These are phyloP conservation scores for Lichtheimia ornata DNA, from an alignment of 371 early-diverging fungal species.

Conservation along the genomic window DNA sequence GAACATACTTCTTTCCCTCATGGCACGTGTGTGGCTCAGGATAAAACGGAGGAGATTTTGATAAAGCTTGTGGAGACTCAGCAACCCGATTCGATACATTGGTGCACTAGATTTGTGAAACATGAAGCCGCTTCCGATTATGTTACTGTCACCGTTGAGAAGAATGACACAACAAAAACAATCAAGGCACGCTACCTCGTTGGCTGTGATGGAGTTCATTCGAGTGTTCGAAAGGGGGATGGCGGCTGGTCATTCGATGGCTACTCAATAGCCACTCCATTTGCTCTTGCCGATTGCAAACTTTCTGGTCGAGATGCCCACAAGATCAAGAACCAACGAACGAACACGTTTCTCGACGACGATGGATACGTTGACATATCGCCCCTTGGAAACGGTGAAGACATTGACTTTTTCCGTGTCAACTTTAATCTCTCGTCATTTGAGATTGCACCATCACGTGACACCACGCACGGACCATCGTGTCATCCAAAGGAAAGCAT, in stretches of 20 bases:
- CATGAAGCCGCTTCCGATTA: conserved; percentile 27
- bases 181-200: conserved; percentile 30
- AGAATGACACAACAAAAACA: conserved; percentile 1
- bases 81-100: conserved; percentile 13
- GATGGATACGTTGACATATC: conserved; percentile 7
- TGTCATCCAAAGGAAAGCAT: neutral
- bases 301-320: conserved; percentile 17
- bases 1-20: conserved; percentile 27
- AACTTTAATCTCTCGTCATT: conserved; percentile 7
- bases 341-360: conserved; percentile 4
- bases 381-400: neutral
- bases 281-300: conserved; percentile 32
- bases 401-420: conserved; percentile 2
- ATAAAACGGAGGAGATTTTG: conserved; percentile 24
- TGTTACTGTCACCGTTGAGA: conserved; percentile 22
- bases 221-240: conserved; percentile 25
- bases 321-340: conserved; percentile 9
- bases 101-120: conserved; percentile 25
- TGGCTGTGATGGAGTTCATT: conserved; percentile 50
- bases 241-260: conserved; percentile 41
- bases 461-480: conserved; percentile 3
- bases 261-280: conserved; percentile 22
- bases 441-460: neutral
- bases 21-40: conserved; percentile 27
- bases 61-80: neutral